These are phyloP conservation scores for Malus sieversii DNA, from an alignment of 306 rosid genomes.

Conservation along the genomic window DNA sequence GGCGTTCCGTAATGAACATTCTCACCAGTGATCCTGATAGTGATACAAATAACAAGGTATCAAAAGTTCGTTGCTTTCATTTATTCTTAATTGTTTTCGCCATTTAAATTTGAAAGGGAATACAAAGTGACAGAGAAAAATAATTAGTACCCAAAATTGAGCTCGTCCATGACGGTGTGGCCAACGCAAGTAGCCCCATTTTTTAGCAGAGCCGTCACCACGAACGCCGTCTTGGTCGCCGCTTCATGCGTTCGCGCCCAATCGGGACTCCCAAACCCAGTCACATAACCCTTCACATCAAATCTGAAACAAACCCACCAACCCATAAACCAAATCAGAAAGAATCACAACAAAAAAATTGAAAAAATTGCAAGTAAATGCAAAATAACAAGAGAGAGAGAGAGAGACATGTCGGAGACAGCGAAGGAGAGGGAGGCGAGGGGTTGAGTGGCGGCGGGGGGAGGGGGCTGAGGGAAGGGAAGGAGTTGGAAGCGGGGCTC, in stretches of 20 bases:
- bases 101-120: not conserved
- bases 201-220: conserved; percentile 44
- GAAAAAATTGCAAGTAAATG: not conserved
- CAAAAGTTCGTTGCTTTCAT: not conserved
- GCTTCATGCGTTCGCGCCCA: conserved; percentile 58
- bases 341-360: not conserved
- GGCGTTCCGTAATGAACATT: conserved; percentile 67
- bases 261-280: conserved; percentile 71
- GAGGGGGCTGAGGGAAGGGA: conserved; percentile 64
- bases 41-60: not conserved
- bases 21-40: conserved; percentile 54
- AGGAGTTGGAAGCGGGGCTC: conserved; percentile 42
- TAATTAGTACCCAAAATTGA: conserved; percentile 45
- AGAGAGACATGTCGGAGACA: conserved; percentile 48
- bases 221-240: conserved; percentile 48
- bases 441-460: conserved; percentile 40
- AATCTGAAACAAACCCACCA: conserved; percentile 24
- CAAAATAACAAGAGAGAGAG: not conserved
- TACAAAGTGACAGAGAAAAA: not conserved
- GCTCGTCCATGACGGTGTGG: conserved; percentile 66
- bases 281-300: conserved; percentile 57
- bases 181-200: conserved; percentile 66
- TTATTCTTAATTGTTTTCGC: not conserved
- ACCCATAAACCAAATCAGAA: conserved; percentile 5
- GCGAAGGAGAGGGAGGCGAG: conserved; percentile 53